These are phyloP conservation scores for Moelleriella libera DNA, from an alignment of 2,329 filamentous ascomycete genomes.

Conservation along the genomic window DNA sequence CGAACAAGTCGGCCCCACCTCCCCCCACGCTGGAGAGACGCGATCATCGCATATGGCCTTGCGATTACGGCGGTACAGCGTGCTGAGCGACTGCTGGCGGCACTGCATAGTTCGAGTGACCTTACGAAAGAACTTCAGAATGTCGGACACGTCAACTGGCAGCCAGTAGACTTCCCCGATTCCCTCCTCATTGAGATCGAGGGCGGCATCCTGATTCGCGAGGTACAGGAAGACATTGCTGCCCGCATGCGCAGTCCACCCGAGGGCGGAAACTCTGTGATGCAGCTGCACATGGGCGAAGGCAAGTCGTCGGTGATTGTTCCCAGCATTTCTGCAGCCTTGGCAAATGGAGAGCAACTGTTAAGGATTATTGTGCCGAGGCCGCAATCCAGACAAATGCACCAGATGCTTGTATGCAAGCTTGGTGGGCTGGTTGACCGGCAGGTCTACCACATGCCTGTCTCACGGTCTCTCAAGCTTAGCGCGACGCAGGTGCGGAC, in stretches of 20 bases:
- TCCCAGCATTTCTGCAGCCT: conserved; percentile 41
- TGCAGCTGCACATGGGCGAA: conserved; percentile 61
- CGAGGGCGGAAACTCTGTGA: conserved; percentile 29
- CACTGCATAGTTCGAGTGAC: too few relatives aligned
- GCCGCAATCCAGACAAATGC: conserved; percentile 41
- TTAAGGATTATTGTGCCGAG: conserved; percentile 44
- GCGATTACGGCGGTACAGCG: too few relatives aligned
- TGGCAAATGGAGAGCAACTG: conserved; percentile 38
- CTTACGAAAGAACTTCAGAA: conserved; percentile 30
- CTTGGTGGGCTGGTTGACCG: conserved; percentile 42
- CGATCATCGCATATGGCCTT: too few relatives aligned
- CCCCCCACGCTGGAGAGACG: too few relatives aligned
- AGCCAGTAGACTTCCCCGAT: conserved; percentile 36
- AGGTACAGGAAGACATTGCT: conserved; percentile 44
- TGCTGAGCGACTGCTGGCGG: too few relatives aligned
- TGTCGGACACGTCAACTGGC: conserved; percentile 41
- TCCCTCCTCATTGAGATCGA: conserved; percentile 52
- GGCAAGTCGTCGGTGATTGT: conserved; percentile 59
- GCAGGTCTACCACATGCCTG: conserved; percentile 41
- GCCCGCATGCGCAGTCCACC: conserved; percentile 34
- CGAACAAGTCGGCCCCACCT: too few relatives aligned
- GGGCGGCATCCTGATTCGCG: conserved; percentile 44
- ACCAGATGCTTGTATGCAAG: conserved; percentile 10
- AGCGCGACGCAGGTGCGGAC: conserved; percentile 10
- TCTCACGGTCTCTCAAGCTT: conserved; percentile 35